Base-by-base conservation (phyloP, 2,329 filamentous ascomycete genomes). In the Fusarium sp. region DNA sequence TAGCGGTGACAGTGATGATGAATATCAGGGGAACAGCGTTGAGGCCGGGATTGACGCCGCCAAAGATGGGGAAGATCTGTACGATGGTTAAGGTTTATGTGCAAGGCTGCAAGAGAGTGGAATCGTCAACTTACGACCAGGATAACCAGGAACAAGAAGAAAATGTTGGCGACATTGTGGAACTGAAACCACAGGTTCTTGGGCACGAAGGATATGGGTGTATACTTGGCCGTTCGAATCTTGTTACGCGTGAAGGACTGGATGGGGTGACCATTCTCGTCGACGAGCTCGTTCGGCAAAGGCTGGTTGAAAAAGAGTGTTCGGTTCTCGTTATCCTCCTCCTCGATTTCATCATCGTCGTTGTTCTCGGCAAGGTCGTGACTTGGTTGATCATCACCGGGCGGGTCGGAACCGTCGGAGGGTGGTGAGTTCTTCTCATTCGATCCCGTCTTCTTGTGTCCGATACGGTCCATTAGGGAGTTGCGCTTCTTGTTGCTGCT, bases 181-280 rank as follows among this genome's bases (percentile, higher is more conserved):
- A 99, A 98, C 83, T 99, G 97, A 74, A 97, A 94, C 91, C 92
- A 99, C 79, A 99, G 81, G 83, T 99, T 98, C 86, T 98, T 98
- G 16, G 96, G 96, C 31, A 99, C 83, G 83, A 99, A 99, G 69
- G 94, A 97, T 72, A 99, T 83, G 10, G 97, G 93, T 9, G 96
- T 99, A 83, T 99, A 99, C 84, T 98, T 99, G 68, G 96, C 94
- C 4, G 96, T 99, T 77, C 97, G 90, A 81, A 99, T 98, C 87
- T 99, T 99, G 87, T 99, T 99, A 75, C 96, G 89, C 57, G 93
- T 89, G 82, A 92, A 99, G 24, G 89, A 86, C 66, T 89, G 87
- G 62, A 86, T 81, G 3, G 95, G 93, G 67, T 90, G 88, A 38
- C 95, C 96, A 55, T 97, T 91, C 70, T 96, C 93, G 79, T 98